Evolutionary conservation across 495 filamentous ascomycete species (phyloP), one percentile per base, ranked within the genome.

Genomic region (Neohortaea acidophila): DNA sequence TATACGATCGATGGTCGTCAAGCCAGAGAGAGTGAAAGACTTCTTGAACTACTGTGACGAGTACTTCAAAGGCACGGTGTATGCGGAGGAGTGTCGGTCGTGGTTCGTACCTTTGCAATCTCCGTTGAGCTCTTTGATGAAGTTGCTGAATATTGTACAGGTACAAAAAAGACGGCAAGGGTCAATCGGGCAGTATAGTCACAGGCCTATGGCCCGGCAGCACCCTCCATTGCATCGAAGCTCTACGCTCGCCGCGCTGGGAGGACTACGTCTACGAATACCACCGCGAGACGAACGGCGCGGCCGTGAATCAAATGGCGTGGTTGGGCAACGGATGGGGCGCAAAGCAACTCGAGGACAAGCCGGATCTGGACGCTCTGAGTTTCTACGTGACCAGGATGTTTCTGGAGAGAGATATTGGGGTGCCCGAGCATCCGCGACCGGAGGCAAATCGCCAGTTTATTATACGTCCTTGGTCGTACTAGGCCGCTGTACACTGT

Each of bases 201-300:
- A 61, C 55, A 3, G 54, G 54, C 12, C 48, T 61, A 10, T 61
- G 58, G 58, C 58, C 58, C 1, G 58, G 58, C 12, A 48, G 41
- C 7, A 51, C 49, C 2, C 39, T 59, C 27, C 58, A 61, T 38
- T 74, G 65, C 48, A 63, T 70, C 34, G 65, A 76, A 33, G 36
- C 44, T 7, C 26, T 48, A 13, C 44, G 48, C 24, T 36, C 32
- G 5, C 48, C 48, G 29, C 48, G 48, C 3, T 51, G 40, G 39
- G 48, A 51, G 29, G 48, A 51, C 48, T 51, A 51, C 33, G 28
- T 30, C 2, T 51, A 44, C 26, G 31, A 36, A 0, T 48, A 47
- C 27, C 19, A 53, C 2, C 40, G 40, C 11, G 41, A 43, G 19
- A 1, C 20, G 1, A 36, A 39, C 23, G 40, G 36, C 23, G 45